A percentile compares a stretch with the other conserved stretches of the same genome.
phyloP scores from a whole-genome alignment of 2,329 filamentous ascomycete genomes.

The Xylariaceae sp. region DNA sequence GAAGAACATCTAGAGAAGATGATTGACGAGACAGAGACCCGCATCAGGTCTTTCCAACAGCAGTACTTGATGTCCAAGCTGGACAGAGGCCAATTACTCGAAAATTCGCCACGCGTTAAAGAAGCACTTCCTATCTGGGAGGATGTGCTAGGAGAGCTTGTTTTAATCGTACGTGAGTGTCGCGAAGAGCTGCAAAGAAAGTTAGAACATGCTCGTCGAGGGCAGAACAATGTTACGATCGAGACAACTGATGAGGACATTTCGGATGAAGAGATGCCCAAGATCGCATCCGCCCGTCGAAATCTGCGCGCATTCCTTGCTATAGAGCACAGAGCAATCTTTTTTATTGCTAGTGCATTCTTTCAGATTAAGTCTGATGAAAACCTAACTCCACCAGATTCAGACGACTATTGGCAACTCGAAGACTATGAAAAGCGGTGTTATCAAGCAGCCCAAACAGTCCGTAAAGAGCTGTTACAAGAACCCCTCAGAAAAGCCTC shows the following conservation, averaged over 20 bases:
- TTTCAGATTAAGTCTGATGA: constrained; percentile 77
- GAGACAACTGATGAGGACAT: constrained; percentile 24
- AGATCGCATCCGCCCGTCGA: constrained; percentile 50
- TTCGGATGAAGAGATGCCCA: constrained; percentile 15
- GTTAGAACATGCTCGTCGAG: constrained; percentile 36
- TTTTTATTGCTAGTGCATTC: constrained; percentile 79
- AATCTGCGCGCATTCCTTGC: constrained; percentile 71
- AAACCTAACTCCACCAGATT: constrained; percentile 59
- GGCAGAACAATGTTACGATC: constrained; percentile 22
- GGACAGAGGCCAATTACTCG: constrained; percentile 70
- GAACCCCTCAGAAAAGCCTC: constrained; percentile 54
- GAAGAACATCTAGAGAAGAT: constrained; percentile 84
- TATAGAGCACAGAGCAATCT: constrained; percentile 73
- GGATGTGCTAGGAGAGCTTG: constrained; percentile 47
- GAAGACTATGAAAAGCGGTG: constrained; percentile 67
- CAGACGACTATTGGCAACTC: constrained; percentile 60
- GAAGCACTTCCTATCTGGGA: constrained; percentile 70
- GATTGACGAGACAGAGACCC: constrained; percentile 76
- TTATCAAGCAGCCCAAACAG: constrained; percentile 73
- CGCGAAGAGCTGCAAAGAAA: constrained; percentile 57
- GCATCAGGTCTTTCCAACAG: constrained; percentile 65
- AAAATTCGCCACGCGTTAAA: constrained; percentile 64
- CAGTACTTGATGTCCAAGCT: constrained; percentile 60
- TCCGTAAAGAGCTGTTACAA: constrained; percentile 74
- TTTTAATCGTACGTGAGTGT: constrained; percentile 57